Conservation (phyloP, 2,329 filamentous ascomycete species). For the Penicillium crustosum region DNA sequence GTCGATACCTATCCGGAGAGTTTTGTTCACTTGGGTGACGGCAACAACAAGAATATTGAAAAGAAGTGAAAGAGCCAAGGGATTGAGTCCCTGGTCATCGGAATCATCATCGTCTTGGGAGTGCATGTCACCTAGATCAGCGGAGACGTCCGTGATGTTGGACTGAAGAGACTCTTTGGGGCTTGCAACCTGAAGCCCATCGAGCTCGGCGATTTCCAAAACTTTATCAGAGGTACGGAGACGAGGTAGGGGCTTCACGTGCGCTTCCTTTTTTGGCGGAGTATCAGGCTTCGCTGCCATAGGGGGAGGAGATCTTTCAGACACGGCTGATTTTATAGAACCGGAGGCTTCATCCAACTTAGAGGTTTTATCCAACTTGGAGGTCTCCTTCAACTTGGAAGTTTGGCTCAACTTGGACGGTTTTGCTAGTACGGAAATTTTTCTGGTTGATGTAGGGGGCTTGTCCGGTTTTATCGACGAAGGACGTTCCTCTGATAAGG, state of each 20-base stretch:
- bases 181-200: conserved; percentile 35
- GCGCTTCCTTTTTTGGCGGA: conserved; percentile 4
- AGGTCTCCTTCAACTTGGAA: neutral
- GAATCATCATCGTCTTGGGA: conserved; percentile 13
- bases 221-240: conserved; percentile 13
- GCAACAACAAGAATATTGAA: conserved; percentile 34
- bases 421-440: conserved; percentile 5
- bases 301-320: conserved; percentile 7
- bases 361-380: neutral
- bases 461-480: neutral
- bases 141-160: conserved; percentile 23
- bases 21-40: conserved; percentile 28
- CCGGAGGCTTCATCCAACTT: neutral
- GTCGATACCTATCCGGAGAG: conserved; percentile 22
- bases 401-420: neutral
- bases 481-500: neutral
- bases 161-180: conserved; percentile 17
- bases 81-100: conserved; percentile 17
- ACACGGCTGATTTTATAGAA: conserved; percentile 7
- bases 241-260: conserved; percentile 5
- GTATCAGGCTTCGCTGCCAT: conserved; percentile 6
- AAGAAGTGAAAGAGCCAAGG: conserved; percentile 30
- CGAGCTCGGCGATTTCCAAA: conserved; percentile 37
- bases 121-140: conserved; percentile 20
- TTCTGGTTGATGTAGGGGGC: neutral